Evolutionary conservation across 2,329 filamentous ascomycete genomes (phyloP).

Genomic region (Tolypocladium nubicola): DNA sequence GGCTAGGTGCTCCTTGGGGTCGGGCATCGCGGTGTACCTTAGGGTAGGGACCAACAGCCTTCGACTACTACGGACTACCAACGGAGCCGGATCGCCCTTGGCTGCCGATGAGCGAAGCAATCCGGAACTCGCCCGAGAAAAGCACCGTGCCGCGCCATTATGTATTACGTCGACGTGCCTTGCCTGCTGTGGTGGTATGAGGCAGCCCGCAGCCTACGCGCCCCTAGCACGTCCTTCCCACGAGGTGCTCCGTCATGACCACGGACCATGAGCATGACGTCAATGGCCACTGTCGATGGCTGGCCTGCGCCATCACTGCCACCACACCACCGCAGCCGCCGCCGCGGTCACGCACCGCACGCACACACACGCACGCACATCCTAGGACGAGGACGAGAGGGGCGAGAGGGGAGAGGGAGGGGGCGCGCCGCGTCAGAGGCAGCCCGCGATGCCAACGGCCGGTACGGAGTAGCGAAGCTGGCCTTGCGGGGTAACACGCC

Average conservation of each 20-base stretch:
- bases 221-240: too few relatives aligned
- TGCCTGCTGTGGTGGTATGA: background rate
- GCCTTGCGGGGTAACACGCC: background rate
- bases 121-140: too few relatives aligned
- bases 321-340: background rate
- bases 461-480: background rate
- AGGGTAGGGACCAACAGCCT: too few relatives aligned
- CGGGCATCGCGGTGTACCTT: too few relatives aligned
- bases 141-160: background rate
- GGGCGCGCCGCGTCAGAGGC: background rate
- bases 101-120: too few relatives aligned
- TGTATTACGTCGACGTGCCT: background rate
- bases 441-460: background rate
- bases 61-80: too few relatives aligned
- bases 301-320: background rate
- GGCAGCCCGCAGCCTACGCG: background rate
- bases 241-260: background rate
- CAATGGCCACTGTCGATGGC: background rate
- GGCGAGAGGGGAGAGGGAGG: background rate
- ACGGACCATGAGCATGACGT: background rate
- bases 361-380: background rate
- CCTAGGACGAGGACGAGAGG: background rate
- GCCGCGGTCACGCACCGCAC: background rate
- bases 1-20: too few relatives aligned
- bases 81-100: too few relatives aligned